Conservation (phyloP, 768 basidiomycete genomes). For the Pleurotus eryngii region DNA sequence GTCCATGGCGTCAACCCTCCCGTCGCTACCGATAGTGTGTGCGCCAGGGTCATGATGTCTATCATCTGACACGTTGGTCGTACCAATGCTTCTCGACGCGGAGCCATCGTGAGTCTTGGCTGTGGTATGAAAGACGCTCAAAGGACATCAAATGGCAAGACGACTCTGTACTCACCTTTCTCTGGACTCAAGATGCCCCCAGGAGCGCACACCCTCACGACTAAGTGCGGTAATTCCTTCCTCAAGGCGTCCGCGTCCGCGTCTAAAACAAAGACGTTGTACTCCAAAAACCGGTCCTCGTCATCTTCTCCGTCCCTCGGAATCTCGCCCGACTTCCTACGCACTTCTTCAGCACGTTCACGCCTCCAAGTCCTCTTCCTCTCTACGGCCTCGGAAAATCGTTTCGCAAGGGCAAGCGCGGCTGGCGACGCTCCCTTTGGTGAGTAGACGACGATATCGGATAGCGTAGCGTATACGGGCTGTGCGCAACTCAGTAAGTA, state of each 20-base stretch:
- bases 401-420: slow-evolving; percentile 59
- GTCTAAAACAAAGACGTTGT: slow-evolving; percentile 78
- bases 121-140: too few relatives aligned
- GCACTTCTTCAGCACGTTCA: slow-evolving; percentile 1
- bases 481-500: slow-evolving; percentile 22
- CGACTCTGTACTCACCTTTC: not conserved
- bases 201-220: slow-evolving; percentile 45
- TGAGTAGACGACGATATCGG: slow-evolving; percentile 87
- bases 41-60: slow-evolving; percentile 19
- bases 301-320: slow-evolving; percentile 10
- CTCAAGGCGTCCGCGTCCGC: slow-evolving; percentile 46
- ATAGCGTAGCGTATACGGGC: slow-evolving; percentile 86
- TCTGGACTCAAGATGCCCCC: slow-evolving; percentile 29
- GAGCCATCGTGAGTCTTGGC: too few relatives aligned
- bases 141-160: too few relatives aligned
- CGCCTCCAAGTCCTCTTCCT: slow-evolving; percentile 52
- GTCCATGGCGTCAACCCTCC: slow-evolving; percentile 22
- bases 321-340: slow-evolving; percentile 4
- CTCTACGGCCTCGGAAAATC: slow-evolving; percentile 62
- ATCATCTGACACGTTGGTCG: too few relatives aligned
- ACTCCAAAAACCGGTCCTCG: slow-evolving; percentile 40
- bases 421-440: slow-evolving; percentile 58
- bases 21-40: slow-evolving; percentile 41
- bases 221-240: slow-evolving; percentile 45
- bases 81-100: too few relatives aligned